Evolutionary conservation across 2,329 filamentous ascomycete species (phyloP), one percentile per base, ranked within the genome.

Genomic region (Neonectria punicea): DNA sequence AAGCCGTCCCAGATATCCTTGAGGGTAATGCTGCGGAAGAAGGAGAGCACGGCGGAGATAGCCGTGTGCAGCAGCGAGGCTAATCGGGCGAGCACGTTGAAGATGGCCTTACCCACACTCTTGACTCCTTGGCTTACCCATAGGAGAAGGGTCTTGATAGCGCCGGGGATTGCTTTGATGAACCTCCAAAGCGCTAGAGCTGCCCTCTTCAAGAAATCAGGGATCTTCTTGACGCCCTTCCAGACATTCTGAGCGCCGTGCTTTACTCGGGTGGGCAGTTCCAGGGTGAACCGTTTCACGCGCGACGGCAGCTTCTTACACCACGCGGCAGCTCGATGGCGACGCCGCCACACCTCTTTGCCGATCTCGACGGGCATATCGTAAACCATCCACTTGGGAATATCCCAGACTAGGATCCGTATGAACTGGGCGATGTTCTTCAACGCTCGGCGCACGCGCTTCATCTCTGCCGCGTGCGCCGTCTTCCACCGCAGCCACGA

Each of bases 1-100:
- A 82, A 65, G 20, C 79, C 80, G 55, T 80, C 70, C 72, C 75
- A 76, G 3, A 84, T 72, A 58, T 84, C 81, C n/a, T 66, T 67
- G n/a, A 80, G 65, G 5, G 79, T 83, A 59, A 82, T 76, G 1
- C 50, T 41, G 13, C 69, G 65, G 64, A 83, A 78, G 61, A 78
- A 80, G 3, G 70, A 71, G 4, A 79, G 14, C 1, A 80, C 67
- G 0, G 80, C 80, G 44, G 69, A 69, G 0, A 78, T 4, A 1
- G 72, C 66, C 1, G 81, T 83, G 53, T 82, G 80, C 1, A 82
- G 2, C 0, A 79, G 66, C 1, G 80, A 80, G 2, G 78, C 59
- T 1, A 77, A 16, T 36, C 72, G 72, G n/a, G 67, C 47, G 5
- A 76, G 53, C 5, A 75, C 70, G 16, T 75, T 46, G 28, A 63